Percentiles rank a stretch among this genome's conserved stretches.
These are phyloP conservation scores for Cystobasidiaceae sp. DNA, from an alignment of 1,284 basidiomycete genomes.

Conservation along the genomic window DNA sequence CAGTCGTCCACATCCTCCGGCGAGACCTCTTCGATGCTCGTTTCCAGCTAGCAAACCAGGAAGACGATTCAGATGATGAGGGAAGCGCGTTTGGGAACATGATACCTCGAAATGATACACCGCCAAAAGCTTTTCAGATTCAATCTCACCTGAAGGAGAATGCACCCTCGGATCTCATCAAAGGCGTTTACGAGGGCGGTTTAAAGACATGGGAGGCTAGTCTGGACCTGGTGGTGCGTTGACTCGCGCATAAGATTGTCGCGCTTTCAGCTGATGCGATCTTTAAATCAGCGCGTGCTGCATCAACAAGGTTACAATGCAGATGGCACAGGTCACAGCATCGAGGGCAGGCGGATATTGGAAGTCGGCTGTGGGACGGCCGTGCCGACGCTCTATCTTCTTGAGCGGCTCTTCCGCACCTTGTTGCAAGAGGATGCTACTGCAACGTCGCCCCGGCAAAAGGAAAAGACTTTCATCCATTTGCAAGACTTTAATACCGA, in stretches of 20 bases:
- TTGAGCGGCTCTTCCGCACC: slow-evolving; percentile 58
- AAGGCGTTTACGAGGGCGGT: slow-evolving; percentile 90
- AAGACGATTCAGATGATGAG: slow-evolving; percentile 38
- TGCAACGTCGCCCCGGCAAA: neutral
- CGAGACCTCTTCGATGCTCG: slow-evolving; percentile 90
- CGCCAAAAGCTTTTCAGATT: neutral
- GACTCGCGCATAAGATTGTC: too few species aligned
- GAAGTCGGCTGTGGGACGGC: slow-evolving; percentile 94
- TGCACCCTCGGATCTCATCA: slow-evolving; percentile 63
- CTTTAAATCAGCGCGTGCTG: neutral
- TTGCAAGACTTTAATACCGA: slow-evolving; percentile 83
- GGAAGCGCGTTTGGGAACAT: slow-evolving; percentile 36
- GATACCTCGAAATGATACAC: slow-evolving; percentile 52
- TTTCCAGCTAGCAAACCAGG: slow-evolving; percentile 71
- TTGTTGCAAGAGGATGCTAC: slow-evolving; percentile 36
- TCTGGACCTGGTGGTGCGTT: slow-evolving; percentile 65
- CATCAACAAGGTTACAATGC: slow-evolving; percentile 2
- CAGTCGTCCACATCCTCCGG: slow-evolving; percentile 55
- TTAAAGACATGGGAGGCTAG: slow-evolving; percentile 98
- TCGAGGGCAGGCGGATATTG: slow-evolving; percentile 54
- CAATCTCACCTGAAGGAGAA: slow-evolving; percentile 53
- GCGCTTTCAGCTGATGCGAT: too few species aligned
- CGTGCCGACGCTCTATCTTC: slow-evolving; percentile 69
- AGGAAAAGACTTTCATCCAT: slow-evolving; percentile 58
- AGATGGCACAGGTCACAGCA: neutral